A percentile compares a stretch with the other conserved stretches of the same genome.
Evolutionary conservation across 176 grass and related monocot genomes (phyloP).

Genomic region (Eremochloa ophiuroides): DNA sequence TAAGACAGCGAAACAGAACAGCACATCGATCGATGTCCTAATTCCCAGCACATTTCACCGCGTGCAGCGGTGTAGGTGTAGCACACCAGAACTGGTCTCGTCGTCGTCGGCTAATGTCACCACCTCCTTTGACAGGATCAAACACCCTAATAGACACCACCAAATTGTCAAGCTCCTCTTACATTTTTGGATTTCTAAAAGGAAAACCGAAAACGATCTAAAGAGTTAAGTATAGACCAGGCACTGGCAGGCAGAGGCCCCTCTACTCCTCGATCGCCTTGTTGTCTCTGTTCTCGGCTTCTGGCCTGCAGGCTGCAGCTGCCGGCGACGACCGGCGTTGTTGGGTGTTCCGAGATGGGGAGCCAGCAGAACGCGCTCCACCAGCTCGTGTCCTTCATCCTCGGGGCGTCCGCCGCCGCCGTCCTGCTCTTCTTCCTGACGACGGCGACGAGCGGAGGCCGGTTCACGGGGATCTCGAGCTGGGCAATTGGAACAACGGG

Average conservation of each 20-base stretch:
- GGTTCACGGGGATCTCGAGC: constrained; percentile 30
- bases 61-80: neutral
- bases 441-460: neutral
- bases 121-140: constrained; percentile 27
- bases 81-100: constrained; percentile 17
- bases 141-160: neutral
- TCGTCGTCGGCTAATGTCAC: neutral
- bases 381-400: constrained; percentile 59
- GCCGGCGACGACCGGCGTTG: neutral
- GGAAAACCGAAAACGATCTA: neutral
- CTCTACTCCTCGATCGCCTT: neutral
- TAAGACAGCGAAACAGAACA: neutral
- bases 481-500: constrained; percentile 25
- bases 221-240: neutral
- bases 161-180: neutral
- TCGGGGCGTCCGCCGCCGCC: constrained; percentile 52
- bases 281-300: neutral
- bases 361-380: constrained; percentile 38
- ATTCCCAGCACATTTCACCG: neutral
- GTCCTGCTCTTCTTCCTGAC: constrained; percentile 57
- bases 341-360: constrained; percentile 25
- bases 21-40: neutral
- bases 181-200: neutral
- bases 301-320: neutral
- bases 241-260: constrained; percentile 1